Percentiles rank a stretch among this genome's conserved stretches.
phyloP scores from a whole-genome alignment of 352 stramenopile species.

The Globisporangium apiculatum region DNA sequence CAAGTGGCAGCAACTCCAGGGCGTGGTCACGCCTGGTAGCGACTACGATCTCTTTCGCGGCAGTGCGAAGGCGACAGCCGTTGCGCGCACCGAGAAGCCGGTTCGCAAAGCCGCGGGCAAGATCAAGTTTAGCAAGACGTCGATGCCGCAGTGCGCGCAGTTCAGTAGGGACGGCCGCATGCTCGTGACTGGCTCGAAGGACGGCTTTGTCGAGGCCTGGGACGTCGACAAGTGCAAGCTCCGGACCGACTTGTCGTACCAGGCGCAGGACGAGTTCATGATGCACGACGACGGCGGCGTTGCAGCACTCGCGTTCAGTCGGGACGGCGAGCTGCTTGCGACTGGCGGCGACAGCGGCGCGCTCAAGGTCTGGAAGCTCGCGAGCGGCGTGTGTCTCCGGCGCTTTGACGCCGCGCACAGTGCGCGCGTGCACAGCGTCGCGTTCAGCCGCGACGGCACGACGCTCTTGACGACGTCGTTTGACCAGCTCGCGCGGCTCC shows the following conservation, averaged over 20 bases:
- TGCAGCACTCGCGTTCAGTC: slow-evolving; percentile 81
- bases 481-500: slow-evolving; percentile 89
- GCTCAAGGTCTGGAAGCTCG: slow-evolving; percentile 92
- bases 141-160: slow-evolving; percentile 65
- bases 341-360: slow-evolving; percentile 82
- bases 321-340: slow-evolving; percentile 83
- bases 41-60: slow-evolving; percentile 84
- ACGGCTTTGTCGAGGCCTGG: slow-evolving; percentile 95
- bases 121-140: slow-evolving; percentile 88
- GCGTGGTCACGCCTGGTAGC: slow-evolving; percentile 40
- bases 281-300: slow-evolving; percentile 88
- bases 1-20: slow-evolving; percentile 87
- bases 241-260: slow-evolving; percentile 91
- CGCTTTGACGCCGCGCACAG: slow-evolving; percentile 83
- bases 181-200: slow-evolving; percentile 90
- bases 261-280: slow-evolving; percentile 90
- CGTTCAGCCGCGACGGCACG: slow-evolving; percentile 87
- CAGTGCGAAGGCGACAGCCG: slow-evolving; percentile 34
- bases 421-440: slow-evolving; percentile 78
- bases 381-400: slow-evolving; percentile 84
- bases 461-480: slow-evolving; percentile 88
- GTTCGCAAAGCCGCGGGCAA: slow-evolving; percentile 63
- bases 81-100: slow-evolving; percentile 55
- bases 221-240: slow-evolving; percentile 87
- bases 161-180: slow-evolving; percentile 88